Evolutionary conservation across 371 early-diverging fungal species (phyloP).

Genomic region (Gilbertella persicaria): DNA sequence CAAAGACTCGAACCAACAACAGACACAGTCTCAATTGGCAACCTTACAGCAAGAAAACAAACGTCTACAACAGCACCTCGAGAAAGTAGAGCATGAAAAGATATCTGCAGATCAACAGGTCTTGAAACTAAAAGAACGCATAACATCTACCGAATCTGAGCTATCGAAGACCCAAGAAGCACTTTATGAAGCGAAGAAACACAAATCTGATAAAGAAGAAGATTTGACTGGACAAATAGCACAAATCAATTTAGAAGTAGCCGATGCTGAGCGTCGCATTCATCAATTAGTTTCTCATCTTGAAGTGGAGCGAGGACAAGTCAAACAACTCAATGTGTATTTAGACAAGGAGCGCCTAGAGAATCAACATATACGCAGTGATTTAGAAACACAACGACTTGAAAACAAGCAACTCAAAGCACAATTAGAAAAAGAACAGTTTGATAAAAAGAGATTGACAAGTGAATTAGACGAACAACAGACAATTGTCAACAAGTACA

Average conservation of each 20-base stretch:
- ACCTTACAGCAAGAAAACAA: too few relatives aligned
- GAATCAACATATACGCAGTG: not conserved
- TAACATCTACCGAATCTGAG: not conserved
- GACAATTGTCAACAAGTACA: not conserved
- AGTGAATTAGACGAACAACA: not conserved
- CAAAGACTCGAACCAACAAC: too few relatives aligned
- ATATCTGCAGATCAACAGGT: not conserved
- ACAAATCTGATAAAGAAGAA: not conserved
- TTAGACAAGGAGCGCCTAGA: not conserved
- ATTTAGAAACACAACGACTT: not conserved
- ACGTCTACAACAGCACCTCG: too few relatives aligned
- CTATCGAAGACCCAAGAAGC: not conserved
- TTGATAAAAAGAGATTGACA: not conserved
- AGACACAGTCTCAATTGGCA: too few relatives aligned
- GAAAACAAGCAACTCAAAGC: not conserved
- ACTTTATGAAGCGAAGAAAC: not conserved
- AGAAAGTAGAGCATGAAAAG: not conserved
- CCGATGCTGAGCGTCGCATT: not conserved
- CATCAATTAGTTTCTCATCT: not conserved
- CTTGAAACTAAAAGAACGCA: not conserved
- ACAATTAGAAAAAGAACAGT: not conserved
- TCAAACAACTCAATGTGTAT: not conserved
- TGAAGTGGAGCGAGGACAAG: not conserved
- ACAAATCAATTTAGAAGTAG: not conserved
- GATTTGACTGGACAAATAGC: slow-evolving; percentile 1